phyloP scores from a whole-genome alignment of 768 basidiomycete genomes.

The Tephrocybe sp. region DNA sequence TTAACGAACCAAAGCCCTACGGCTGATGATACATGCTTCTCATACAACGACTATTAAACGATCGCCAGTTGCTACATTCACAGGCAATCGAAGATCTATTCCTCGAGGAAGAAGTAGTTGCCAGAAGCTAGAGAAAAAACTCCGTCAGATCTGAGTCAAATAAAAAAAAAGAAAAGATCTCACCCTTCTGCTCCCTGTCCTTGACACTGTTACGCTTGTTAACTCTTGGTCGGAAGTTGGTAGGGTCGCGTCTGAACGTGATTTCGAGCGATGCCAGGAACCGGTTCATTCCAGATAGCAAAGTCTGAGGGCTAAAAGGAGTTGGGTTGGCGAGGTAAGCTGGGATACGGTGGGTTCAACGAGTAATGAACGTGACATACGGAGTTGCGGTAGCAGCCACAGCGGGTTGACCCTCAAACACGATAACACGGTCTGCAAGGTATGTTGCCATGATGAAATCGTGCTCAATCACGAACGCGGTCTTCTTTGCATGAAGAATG shows the following conservation, averaged over 20 bases:
- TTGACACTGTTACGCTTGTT: slow-evolving; percentile 85
- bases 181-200: slow-evolving; percentile 85
- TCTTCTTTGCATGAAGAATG: slow-evolving; percentile 95
- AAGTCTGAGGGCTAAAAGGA: slow-evolving; percentile 85
- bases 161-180: slow-evolving; percentile 17
- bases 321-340: background rate
- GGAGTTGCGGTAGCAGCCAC: slow-evolving; percentile 86
- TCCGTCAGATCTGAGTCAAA: background rate
- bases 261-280: slow-evolving; percentile 96
- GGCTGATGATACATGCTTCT: background rate
- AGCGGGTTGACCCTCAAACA: slow-evolving; percentile 87
- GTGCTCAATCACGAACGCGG: slow-evolving; percentile 99
- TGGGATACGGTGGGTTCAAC: background rate
- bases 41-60: background rate
- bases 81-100: slow-evolving; percentile 35
- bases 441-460: slow-evolving; percentile 99
- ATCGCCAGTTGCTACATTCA: slow-evolving; percentile 1
- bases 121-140: slow-evolving; percentile 52
- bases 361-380: slow-evolving; percentile 49
- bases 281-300: slow-evolving; percentile 96
- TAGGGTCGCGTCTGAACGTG: slow-evolving; percentile 97
- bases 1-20: too few species aligned
- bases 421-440: slow-evolving; percentile 95
- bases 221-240: slow-evolving; percentile 86
- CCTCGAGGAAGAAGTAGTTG: slow-evolving; percentile 93